Base-by-base conservation (phyloP, 2,329 filamentous ascomycete genomes). In the Verticillium isaacii region DNA sequence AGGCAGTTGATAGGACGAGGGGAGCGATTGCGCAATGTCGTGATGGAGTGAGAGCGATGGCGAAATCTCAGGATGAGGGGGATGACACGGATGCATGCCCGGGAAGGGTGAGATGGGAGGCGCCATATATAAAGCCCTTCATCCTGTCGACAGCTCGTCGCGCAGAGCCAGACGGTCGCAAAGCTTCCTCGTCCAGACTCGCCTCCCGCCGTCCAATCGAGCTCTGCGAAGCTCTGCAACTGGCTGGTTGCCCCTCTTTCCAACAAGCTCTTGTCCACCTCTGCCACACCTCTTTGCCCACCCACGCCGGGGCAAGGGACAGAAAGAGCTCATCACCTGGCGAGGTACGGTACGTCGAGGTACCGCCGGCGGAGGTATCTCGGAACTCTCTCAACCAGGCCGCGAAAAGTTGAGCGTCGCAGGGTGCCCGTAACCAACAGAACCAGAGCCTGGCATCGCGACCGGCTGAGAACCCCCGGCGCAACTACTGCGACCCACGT, bases 151-250 rank as follows among this genome's bases (percentile, higher is more conserved):
- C 45, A 50, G 45, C 45, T 50, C 45, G n/a, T 25, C 5, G 45
- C 45, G 45, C 45, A 50, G 8, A 50, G 19, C 45, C 17, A 15
- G 45, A 23, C n/a, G n/a, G n/a, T 50, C 19, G 45, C 45, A 50
- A 25, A 50, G 45, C 45, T 50, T 23, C 45, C 45, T n/a, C 19
- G 9, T 56, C 54, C 54, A 56, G 29, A 34, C 32, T 56, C 25
- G 25, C 54, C 54, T 56, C 12, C 54, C 45, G 8, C 54, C 58
- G 41, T 59, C 58, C 58, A 59, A 59, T 59, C 58, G 39, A 59
- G 58, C 58, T 59, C 58, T 59, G 17, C 17, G 58, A 59, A 59
- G 58, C 58, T 59, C 58, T 59, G 41, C 45, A 59, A 59, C 58
- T 59, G 32, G 32, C 15, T 23, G n/a, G 45, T 50, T 50, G 45